These are phyloP conservation scores for Polytrichum commune DNA, from an alignment of 225 moss, liverwort and hornwort genomes.

Conservation along the genomic window DNA sequence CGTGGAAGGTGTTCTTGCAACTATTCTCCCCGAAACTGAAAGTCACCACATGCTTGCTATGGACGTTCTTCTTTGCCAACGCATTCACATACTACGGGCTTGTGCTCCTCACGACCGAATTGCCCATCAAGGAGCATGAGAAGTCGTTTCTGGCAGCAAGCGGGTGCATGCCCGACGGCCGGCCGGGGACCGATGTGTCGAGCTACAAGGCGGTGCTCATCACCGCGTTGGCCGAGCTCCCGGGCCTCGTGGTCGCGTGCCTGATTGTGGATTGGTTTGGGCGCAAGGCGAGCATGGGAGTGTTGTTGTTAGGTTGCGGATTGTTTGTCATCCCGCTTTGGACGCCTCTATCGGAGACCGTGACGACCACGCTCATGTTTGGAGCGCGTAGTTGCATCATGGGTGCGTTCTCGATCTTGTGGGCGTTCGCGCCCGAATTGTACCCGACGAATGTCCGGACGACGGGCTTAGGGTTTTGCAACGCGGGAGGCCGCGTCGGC, in stretches of 20 bases:
- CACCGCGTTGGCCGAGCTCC: constrained; percentile 78
- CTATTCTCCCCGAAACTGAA: constrained; percentile 72
- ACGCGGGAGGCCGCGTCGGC: constrained; percentile 71
- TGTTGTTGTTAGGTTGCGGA: constrained; percentile 66
- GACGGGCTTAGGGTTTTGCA: constrained; percentile 75
- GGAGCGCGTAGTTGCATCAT: constrained; percentile 91
- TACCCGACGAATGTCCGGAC: constrained; percentile 80
- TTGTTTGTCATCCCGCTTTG: constrained; percentile 67
- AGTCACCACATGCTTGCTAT: constrained; percentile 65
- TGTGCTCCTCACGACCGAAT: constrained; percentile 82
- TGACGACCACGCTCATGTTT: constrained; percentile 75
- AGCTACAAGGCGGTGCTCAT: constrained; percentile 85
- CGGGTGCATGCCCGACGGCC: constrained; percentile 44
- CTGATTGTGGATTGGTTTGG: constrained; percentile 83
- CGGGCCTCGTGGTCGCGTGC: constrained; percentile 86
- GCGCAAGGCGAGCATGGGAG: constrained; percentile 62
- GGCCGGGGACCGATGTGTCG: constrained; percentile 50
- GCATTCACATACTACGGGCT: constrained; percentile 95
- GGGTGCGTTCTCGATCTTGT: constrained; percentile 87
- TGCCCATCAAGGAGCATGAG: constrained; percentile 48
- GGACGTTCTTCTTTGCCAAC: constrained; percentile 86
- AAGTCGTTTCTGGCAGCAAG: neutral
- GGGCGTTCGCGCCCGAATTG: constrained; percentile 93
- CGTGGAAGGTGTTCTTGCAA: constrained; percentile 40
- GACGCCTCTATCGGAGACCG: constrained; percentile 36